Percentiles rank a stretch among this genome's conserved stretches.
phyloP scores from a whole-genome alignment of 352 stramenopile species.

The Globisporangium alternatum region DNA sequence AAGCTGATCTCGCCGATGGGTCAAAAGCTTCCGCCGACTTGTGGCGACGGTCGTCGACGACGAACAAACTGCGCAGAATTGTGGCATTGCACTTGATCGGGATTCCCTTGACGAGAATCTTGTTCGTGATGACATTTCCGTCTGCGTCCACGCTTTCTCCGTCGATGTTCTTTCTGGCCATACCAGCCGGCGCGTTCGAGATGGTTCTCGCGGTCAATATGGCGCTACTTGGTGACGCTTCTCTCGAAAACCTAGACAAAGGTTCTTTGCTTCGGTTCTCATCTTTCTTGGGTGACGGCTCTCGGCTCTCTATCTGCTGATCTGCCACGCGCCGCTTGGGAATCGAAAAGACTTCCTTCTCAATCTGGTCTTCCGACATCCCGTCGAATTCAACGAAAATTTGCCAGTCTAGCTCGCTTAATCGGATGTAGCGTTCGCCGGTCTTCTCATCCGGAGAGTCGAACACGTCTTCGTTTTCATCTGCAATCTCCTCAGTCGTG shows the following conservation, averaged over 20 bases:
- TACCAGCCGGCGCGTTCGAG: constrained; percentile 1
- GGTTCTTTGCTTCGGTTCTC: constrained; percentile 8
- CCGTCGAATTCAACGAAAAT: constrained; percentile 57
- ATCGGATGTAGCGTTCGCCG: constrained; percentile 23
- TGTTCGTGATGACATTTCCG: constrained; percentile 49
- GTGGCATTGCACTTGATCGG: constrained; percentile 45
- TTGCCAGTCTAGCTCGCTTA: constrained; percentile 57
- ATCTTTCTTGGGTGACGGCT: constrained; percentile 33
- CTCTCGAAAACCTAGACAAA: constrained; percentile 1
- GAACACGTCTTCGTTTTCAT: constrained; percentile 28
- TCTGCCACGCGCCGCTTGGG: constrained; percentile 52
- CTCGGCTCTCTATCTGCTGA: constrained; percentile 22
- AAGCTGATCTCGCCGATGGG: not conserved
- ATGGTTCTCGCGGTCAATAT: not conserved
- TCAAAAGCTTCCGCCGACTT: constrained; percentile 5
- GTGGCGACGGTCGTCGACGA: constrained; percentile 19
- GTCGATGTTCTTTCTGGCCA: constrained; percentile 13
- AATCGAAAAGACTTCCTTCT: constrained; percentile 73
- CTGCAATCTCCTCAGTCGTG: constrained; percentile 24
- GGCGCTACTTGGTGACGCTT: constrained; percentile 8
- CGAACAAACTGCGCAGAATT: constrained; percentile 45
- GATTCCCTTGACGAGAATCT: constrained; percentile 68
- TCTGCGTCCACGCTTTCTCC: constrained; percentile 47
- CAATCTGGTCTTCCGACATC: constrained; percentile 51
- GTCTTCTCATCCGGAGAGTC: constrained; percentile 17